Percentiles rank a stretch among this genome's conserved stretches.
These are phyloP conservation scores for Coniochaeta sp. DNA, from an alignment of 2,329 filamentous ascomycete species.

Conservation along the genomic window DNA sequence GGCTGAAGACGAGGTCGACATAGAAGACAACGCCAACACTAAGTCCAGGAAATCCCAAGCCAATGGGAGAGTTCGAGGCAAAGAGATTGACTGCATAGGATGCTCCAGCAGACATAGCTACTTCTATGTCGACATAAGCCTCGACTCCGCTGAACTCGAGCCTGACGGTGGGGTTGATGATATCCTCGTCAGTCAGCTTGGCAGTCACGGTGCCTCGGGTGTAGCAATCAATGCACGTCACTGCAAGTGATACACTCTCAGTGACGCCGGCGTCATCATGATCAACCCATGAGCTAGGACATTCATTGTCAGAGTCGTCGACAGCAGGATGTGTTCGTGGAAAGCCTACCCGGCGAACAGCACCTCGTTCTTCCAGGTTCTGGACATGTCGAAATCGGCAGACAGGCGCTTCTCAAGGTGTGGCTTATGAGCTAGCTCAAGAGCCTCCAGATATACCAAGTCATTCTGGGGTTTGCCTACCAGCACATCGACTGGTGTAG, in stretches of 20 bases:
- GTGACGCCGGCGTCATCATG: slow-evolving; percentile 4
- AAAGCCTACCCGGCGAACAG: slow-evolving; percentile 11
- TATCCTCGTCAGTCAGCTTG: slow-evolving; percentile 31
- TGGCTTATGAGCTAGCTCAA: slow-evolving; percentile 8
- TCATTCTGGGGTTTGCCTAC: slow-evolving; percentile 6
- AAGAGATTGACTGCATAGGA: slow-evolving; percentile 45
- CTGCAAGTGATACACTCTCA: slow-evolving; percentile 14
- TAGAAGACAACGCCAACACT: slow-evolving; percentile 38
- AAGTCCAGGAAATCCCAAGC: slow-evolving; percentile 33
- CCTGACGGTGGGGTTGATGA: slow-evolving; percentile 30
- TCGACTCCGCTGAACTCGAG: slow-evolving; percentile 43
- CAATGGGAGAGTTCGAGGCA: slow-evolving; percentile 33
- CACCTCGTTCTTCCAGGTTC: slow-evolving; percentile 11
- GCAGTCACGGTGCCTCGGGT: slow-evolving; percentile 40
- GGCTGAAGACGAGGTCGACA: slow-evolving; percentile 43
- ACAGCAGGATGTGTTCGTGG: not conserved
- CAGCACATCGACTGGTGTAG: slow-evolving; percentile 3
- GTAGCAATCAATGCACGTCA: slow-evolving; percentile 41
- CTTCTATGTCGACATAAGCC: slow-evolving; percentile 41
- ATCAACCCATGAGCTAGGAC: slow-evolving; percentile 7
- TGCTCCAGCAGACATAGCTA: slow-evolving; percentile 34
- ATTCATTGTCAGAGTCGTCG: slow-evolving; percentile 1
- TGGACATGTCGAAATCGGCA: slow-evolving; percentile 9
- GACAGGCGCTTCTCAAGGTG: slow-evolving; percentile 10
- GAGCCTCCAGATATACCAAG: slow-evolving; percentile 7